A percentile compares a stretch with the other conserved stretches of the same genome.
phyloP scores from a whole-genome alignment of 768 basidiomycete species.

The Suillus paluster region DNA sequence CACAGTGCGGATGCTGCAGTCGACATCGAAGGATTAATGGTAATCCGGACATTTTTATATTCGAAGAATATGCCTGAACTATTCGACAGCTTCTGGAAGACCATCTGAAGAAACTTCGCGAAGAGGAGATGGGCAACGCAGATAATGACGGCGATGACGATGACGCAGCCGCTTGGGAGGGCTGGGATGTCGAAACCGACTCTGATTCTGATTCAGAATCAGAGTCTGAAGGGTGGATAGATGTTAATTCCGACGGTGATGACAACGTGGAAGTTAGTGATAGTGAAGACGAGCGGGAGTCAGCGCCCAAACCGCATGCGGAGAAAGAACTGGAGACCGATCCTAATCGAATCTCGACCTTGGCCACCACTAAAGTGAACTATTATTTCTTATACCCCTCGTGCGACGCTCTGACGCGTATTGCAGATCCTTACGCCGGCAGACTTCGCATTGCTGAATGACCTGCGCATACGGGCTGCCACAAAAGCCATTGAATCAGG shows the following conservation, averaged over 20 bases:
- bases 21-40: conserved; percentile 89
- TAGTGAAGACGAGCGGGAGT: conserved; percentile 72
- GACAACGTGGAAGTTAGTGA: conserved; percentile 80
- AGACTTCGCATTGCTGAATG: conserved; percentile 91
- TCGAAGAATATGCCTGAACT: background rate
- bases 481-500: conserved; percentile 68
- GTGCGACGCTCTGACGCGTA: background rate
- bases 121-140: conserved; percentile 59
- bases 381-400: background rate
- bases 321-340: conserved; percentile 23
- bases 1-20: conserved; percentile 73
- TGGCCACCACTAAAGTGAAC: conserved; percentile 81
- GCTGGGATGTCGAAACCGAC: conserved; percentile 87
- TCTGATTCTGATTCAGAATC: conserved; percentile 59
- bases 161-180: conserved; percentile 78
- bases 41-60: conserved; percentile 42
- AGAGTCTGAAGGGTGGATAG: conserved; percentile 75
- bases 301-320: conserved; percentile 3
- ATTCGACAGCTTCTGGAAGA: conserved; percentile 78
- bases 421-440: conserved; percentile 93
- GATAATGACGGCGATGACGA: conserved; percentile 63
- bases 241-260: conserved; percentile 72
- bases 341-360: conserved; percentile 55
- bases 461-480: conserved; percentile 83
- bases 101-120: conserved; percentile 73